Conservation (phyloP, 352 stramenopile species). For the Phytopythium vexans region DNA sequence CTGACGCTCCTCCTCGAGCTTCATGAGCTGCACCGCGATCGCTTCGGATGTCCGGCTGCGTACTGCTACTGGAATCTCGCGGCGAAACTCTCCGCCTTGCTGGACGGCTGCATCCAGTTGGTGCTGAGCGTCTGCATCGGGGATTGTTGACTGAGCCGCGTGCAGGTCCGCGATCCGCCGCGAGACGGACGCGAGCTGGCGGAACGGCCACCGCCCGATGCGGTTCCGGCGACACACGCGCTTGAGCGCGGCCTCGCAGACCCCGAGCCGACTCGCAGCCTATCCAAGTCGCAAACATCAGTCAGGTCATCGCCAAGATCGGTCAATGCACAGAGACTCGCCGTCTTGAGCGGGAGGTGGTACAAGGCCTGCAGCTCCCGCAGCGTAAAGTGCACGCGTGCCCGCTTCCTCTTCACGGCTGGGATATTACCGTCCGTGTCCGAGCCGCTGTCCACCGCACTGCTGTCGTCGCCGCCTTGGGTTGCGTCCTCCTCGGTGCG, state of each 20-base stretch:
- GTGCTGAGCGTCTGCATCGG: neutral
- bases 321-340: conserved; percentile 12
- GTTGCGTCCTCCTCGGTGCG: too few species aligned
- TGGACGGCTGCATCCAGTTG: neutral
- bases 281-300: conserved; percentile 21
- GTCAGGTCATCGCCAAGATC: conserved; percentile 1
- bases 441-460: conserved; percentile 3
- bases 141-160: neutral
- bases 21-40: neutral
- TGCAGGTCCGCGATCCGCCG: conserved; percentile 43
- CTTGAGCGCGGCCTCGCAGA: conserved; percentile 83
- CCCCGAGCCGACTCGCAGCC: conserved; percentile 50
- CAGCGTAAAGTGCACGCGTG: conserved; percentile 53
- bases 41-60: too few species aligned
- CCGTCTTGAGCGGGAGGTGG: conserved; percentile 69
- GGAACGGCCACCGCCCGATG: conserved; percentile 74
- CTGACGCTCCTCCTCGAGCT: conserved; percentile 1
- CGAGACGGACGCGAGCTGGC: conserved; percentile 57
- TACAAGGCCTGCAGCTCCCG: conserved; percentile 58
- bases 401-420: conserved; percentile 10
- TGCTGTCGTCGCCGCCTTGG: too few species aligned
- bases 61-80: neutral
- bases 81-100: neutral
- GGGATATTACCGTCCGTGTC: conserved; percentile 3
- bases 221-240: conserved; percentile 70